phyloP scores from a whole-genome alignment of 768 basidiomycete genomes.

The Auriscalpium microsporum region DNA sequence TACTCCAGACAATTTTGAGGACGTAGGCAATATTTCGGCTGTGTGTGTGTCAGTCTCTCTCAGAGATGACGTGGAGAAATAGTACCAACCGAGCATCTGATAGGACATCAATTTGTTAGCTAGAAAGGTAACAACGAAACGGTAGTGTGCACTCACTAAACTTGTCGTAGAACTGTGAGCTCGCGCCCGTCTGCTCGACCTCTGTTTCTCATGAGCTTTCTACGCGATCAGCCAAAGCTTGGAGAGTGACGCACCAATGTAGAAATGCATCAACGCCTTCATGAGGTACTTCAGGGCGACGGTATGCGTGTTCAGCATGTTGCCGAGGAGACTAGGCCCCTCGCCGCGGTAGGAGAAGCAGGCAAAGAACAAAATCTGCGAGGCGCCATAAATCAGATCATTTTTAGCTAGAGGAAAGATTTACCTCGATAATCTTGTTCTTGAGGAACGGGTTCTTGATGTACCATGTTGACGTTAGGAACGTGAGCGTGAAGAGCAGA shows the following conservation, averaged over 20 bases:
- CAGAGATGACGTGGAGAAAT: background rate
- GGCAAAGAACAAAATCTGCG: constrained; percentile 66
- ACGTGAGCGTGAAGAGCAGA: constrained; percentile 80
- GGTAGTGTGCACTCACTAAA: constrained; percentile 55
- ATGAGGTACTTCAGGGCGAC: constrained; percentile 85
- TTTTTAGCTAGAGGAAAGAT: constrained; percentile 12
- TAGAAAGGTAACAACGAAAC: background rate
- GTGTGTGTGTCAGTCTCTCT: constrained; percentile 1
- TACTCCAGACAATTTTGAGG: constrained; percentile 87
- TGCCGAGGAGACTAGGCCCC: constrained; percentile 66
- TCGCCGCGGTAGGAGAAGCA: constrained; percentile 57
- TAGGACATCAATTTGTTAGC: background rate
- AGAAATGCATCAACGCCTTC: constrained; percentile 87
- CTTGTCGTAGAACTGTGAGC: constrained; percentile 98
- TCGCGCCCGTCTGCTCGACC: constrained; percentile 95
- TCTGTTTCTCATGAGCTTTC: constrained; percentile 38
- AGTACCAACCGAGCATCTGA: constrained; percentile 45
- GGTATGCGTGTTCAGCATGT: constrained; percentile 75
- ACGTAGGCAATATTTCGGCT: constrained; percentile 84
- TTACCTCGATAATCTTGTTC: constrained; percentile 88
- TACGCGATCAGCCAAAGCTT: background rate
- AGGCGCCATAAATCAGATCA: constrained; percentile 1
- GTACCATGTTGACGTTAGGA: constrained; percentile 91
- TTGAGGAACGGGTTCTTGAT: constrained; percentile 99
- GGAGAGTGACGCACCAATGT: constrained; percentile 57